Base-by-base conservation (phyloP, 2,329 filamentous ascomycete species). In the Trichocomaceae sp. region DNA sequence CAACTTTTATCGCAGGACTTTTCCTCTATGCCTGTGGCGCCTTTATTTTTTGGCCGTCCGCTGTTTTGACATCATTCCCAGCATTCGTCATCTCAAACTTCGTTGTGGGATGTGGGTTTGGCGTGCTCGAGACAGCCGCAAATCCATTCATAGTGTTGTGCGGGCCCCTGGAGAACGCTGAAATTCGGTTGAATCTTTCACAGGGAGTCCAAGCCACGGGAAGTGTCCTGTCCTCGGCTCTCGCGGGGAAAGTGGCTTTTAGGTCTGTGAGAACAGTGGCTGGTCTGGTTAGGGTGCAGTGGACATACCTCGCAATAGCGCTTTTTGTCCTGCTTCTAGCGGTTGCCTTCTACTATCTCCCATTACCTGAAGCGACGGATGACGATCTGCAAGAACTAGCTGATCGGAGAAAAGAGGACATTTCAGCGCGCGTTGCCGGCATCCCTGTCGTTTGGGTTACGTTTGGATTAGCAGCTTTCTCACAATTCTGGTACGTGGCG, bases 91-190 rank as follows among this genome's bases (percentile, higher is more conserved):
- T 84, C 19, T 83, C 82, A 2, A 85, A 85, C 58, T 82, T 84
- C 61, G 81, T 85, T 54, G 80, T 83, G 2, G 82, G 80, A 0
- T 74, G 79, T 22, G 82, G 83, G 0, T 71, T 85, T 10, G 81
- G 81, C 1, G 80, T 80, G 9, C 66, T 85, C 33, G 82, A 85
- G 63, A 77, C 82, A 0, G 75, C 79, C 1, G 81, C 80, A 1
- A 84, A 85, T 54, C 80, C 82, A 0, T 85, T 84, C 66, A 83
- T 83, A 48, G 73, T 78, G 1, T 76, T 85, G 2, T 85, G 82
- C 58, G 82, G 82, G 1, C 82, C 82, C 0, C 73, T 78, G 2
- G 75, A 83, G 60, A 83, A 82, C 57, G 79, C 79, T 2, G 82
- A 85, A 64, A 75, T 80, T 8, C 75, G 82, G 26, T 67, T 85